These are phyloP conservation scores for Plectranthus barbatus DNA, from an alignment of 257 asterid genomes.

Conservation along the genomic window DNA sequence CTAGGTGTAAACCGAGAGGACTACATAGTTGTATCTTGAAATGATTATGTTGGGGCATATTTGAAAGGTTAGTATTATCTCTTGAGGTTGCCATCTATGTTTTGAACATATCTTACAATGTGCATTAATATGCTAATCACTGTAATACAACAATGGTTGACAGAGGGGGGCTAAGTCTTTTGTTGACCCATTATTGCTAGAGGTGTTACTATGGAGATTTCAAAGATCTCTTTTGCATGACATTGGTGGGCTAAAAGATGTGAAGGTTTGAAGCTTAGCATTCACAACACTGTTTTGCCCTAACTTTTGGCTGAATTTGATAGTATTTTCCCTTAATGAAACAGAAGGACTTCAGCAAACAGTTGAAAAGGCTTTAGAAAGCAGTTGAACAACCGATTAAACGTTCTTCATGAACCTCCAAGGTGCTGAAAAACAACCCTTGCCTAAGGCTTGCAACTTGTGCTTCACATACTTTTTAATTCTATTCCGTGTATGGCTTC, in stretches of 20 bases:
- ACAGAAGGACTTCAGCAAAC: no score
- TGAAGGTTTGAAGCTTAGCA: conserved; percentile 51
- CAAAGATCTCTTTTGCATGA: conserved; percentile 96
- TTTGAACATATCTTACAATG: conserved; percentile 34
- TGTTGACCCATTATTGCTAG: conserved; percentile 88
- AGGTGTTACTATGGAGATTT: conserved; percentile 80
- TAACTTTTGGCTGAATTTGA: conserved; percentile 9
- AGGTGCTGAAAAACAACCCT: no score
- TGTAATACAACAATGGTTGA: conserved; percentile 47
- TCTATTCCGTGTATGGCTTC: no score
- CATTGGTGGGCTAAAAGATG: conserved; percentile 79
- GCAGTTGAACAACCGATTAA: no score
- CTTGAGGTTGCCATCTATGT: conserved; percentile 80
- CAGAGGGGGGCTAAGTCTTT: conserved; percentile 71
- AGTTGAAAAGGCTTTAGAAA: no score
- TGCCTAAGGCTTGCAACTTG: no score
- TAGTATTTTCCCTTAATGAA: neutral
- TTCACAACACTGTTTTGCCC: conserved; percentile 7
- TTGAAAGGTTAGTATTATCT: conserved; percentile 85
- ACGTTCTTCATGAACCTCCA: no score
- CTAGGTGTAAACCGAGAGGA: conserved; percentile 42
- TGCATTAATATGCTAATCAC: conserved; percentile 15
- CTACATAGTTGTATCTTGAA: conserved; percentile 81
- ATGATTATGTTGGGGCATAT: conserved; percentile 97
- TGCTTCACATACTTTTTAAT: no score